These are phyloP conservation scores for Paramyrothecium roridum DNA, from an alignment of 2,329 filamentous ascomycete genomes.

Conservation along the genomic window DNA sequence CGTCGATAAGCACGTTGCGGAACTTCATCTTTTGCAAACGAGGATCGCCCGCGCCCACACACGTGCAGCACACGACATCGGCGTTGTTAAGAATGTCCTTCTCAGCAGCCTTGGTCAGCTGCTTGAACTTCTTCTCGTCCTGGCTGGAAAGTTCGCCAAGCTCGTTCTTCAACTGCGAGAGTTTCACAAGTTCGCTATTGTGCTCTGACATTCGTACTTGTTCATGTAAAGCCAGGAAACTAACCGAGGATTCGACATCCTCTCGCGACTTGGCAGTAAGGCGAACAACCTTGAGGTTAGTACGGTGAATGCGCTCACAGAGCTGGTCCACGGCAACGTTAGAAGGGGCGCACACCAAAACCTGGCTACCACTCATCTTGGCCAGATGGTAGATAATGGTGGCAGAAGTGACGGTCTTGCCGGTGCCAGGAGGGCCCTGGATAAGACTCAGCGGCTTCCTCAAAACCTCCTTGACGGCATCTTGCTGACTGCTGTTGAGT, in stretches of 20 bases:
- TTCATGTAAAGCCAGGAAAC: slow-evolving; percentile 91
- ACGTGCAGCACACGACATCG: slow-evolving; percentile 98
- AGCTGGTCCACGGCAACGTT: slow-evolving; percentile 98
- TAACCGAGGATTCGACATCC: slow-evolving; percentile 97
- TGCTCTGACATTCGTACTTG: slow-evolving; percentile 97
- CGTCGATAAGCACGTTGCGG: slow-evolving; percentile 94
- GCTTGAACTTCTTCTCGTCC: slow-evolving; percentile 98
- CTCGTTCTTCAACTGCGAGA: slow-evolving; percentile 89
- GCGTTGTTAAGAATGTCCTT: slow-evolving; percentile 93
- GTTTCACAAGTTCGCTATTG: slow-evolving; percentile 88
- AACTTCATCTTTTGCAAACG: slow-evolving; percentile 97
- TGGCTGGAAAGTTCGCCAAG: slow-evolving; percentile 88
- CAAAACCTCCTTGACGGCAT: slow-evolving; percentile 91
- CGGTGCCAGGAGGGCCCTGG: slow-evolving; percentile 93
- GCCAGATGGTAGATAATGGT: slow-evolving; percentile 98
- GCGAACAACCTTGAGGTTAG: slow-evolving; percentile 92
- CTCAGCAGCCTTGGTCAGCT: slow-evolving; percentile 88
- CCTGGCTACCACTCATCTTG: slow-evolving; percentile 91
- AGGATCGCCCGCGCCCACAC: slow-evolving; percentile 93
- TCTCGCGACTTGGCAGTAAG: slow-evolving; percentile 98
- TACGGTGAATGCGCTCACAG: slow-evolving; percentile 93
- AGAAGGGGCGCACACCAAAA: slow-evolving; percentile 93
- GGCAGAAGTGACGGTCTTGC: slow-evolving; percentile 97
- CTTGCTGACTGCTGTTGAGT: slow-evolving; percentile 92
- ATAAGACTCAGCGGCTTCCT: slow-evolving; percentile 94